Evolutionary conservation across 257 asterid species (phyloP), one percentile per base, ranked within the genome.

Genomic region (Scutellaria galericulata): DNA sequence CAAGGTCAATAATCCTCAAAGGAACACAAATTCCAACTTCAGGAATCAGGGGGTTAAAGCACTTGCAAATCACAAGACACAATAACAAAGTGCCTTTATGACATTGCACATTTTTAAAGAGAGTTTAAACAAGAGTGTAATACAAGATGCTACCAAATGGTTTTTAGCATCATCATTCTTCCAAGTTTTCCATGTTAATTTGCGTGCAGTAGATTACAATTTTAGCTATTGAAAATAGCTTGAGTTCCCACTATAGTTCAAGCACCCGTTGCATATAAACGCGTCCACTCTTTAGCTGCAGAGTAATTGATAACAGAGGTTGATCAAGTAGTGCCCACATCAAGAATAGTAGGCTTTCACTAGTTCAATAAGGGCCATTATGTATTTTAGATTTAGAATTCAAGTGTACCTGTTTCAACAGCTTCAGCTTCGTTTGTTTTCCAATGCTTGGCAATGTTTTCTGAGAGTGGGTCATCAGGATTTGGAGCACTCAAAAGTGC

Each of bases 221-320:
- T 18, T 54, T 51, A 67, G 71, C 72, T 72, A 76, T 76, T 78
- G 52, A 39, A 5, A 35, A 14, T 56, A 54, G 69, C 41, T 68
- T 9, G 37, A 52, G 57, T 53, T 52, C 61, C 60, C 27, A 27
- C 22, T 39, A 22, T 48, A 60, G 78, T 74, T 90, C 88, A 92
- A 4, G 89, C 90, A 46, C 94, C 97, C 74, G 88, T 90, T 58
- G 98, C 98, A 78, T 92, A 90, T 55, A 88, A 82, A 68, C 95
- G 88, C 0, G 97, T 87, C 98, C 98, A 90, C 75, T 92, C 97
- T 85, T 92, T 81, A 51, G 85, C 85, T 81, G 85, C 85, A 77
- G 37, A 31, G 5, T 3, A 31, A 31, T 31, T 31, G 37, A 31
- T 31, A 31, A 31, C 37, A 31, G 37, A 31, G 37, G 37, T 31